Evolutionary conservation across 2,329 filamentous ascomycete genomes (phyloP), one percentile per base, ranked within the genome.

Genomic region (Sclerotinia spermophila): DNA sequence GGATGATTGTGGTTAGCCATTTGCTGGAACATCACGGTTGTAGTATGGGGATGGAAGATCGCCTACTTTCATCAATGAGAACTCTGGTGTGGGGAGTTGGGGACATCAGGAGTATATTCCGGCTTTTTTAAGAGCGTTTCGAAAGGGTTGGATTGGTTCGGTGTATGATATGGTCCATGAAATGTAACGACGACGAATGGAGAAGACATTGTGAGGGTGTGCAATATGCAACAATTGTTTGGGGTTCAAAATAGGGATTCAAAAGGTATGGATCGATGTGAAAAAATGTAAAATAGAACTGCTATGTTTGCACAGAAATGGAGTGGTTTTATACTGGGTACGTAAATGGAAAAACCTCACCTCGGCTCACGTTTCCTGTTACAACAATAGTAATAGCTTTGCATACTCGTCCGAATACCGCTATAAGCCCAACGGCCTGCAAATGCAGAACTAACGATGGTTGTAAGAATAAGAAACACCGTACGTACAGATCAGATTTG

Each of bases 161-260:
- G 62, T 2, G 62, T 65, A 15, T 65, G 62, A n/a, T 65, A 65
- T 8, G 62, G 53, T 24, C 62, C 62, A 27, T 65, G 62, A 24
- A 44, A 65, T 33, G 53, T 65, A 8, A 65, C 44, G 35, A 65
- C 44, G 53, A 56, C 30, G 17, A 35, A 56, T 56, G 53, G 7
- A 35, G 53, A 56, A 56, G 53, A 56, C 53, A 56, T 56, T 55
- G 33, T 56, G 53, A 56, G 17, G 17, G 30, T 35, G n/a, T n/a
- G n/a, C n/a, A n/a, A n/a, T n/a, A n/a, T 56, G 19, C 10, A 13
- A 35, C 17, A 24, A 56, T 17, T 56, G 35, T 56, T 56, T 56
- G 53, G 19, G 40, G 13, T 40, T 40, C 13, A 7, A 40, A 40
- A 40, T 40, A 13, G 40, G 13, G 6, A 40, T 40, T 40, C 13